Percentiles rank a stretch among this genome's conserved stretches.
These are phyloP conservation scores for Areca catechu DNA, from an alignment of 176 grass and related monocot genomes.

Conservation along the genomic window DNA sequence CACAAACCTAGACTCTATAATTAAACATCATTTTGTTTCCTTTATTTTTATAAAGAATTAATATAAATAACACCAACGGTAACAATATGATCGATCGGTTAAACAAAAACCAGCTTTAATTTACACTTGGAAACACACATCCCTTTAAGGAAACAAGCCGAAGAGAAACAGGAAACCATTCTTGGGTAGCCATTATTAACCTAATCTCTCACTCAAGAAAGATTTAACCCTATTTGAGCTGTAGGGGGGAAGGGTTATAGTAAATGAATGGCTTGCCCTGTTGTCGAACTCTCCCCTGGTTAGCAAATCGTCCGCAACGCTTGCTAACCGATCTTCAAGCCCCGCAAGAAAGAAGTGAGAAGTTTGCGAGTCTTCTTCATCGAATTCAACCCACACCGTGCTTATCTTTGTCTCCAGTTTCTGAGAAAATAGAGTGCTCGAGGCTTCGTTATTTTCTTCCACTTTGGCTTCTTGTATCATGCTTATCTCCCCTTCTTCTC, in stretches of 20 bases:
- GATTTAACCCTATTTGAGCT: too few relatives aligned
- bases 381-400: constrained; percentile 88
- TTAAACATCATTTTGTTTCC: too few relatives aligned
- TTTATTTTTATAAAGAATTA: neutral
- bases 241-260: neutral
- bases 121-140: neutral
- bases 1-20: too few relatives aligned
- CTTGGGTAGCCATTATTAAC: too few relatives aligned
- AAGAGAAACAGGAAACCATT: neutral
- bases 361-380: constrained; percentile 26
- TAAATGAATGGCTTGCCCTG: neutral
- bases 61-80: neutral
- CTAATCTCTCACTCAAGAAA: too few relatives aligned
- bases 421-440: neutral
- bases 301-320: neutral
- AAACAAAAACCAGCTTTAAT: neutral
- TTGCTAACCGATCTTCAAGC: too few relatives aligned
- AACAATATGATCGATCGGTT: neutral
- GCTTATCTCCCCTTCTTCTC: neutral
- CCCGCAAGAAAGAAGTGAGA: too few relatives aligned
- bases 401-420: constrained; percentile 65
- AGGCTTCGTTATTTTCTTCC: neutral
- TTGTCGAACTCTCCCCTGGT: neutral
- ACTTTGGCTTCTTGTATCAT: too few relatives aligned
- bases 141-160: neutral